These are phyloP conservation scores for Barnettozyma populi DNA, from an alignment of 805 yeast species.

Conservation along the genomic window DNA sequence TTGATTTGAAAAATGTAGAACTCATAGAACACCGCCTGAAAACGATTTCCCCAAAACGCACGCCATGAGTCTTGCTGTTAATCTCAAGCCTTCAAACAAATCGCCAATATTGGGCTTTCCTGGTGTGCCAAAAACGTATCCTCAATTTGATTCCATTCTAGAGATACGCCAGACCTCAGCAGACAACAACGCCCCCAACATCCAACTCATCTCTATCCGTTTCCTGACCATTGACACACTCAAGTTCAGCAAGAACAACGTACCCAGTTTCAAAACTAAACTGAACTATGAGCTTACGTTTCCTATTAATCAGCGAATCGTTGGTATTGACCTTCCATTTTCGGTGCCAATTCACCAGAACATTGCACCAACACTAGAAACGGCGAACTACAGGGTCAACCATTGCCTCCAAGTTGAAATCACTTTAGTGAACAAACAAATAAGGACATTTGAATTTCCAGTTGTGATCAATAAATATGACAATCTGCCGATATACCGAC, in stretches of 20 bases:
- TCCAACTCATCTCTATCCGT: slow-evolving; percentile 44
- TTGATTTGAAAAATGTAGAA: background rate
- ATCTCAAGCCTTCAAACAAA: slow-evolving; percentile 44
- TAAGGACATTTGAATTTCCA: slow-evolving; percentile 34
- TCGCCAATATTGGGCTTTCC: slow-evolving; percentile 63
- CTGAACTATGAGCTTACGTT: slow-evolving; percentile 29
- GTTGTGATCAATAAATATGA: slow-evolving; percentile 52
- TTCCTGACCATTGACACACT: slow-evolving; percentile 48
- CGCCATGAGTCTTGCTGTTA: slow-evolving; percentile 17
- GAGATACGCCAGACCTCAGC: slow-evolving; percentile 49
- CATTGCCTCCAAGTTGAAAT: slow-evolving; percentile 38
- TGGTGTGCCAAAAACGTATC: slow-evolving; percentile 57
- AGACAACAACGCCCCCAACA: slow-evolving; percentile 31
- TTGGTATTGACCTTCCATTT: slow-evolving; percentile 57
- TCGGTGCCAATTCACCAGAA: slow-evolving; percentile 51
- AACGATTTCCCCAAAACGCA: background rate
- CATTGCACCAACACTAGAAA: slow-evolving; percentile 47
- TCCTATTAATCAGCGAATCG: slow-evolving; percentile 36
- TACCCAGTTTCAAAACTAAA: slow-evolving; percentile 26
- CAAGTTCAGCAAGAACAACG: slow-evolving; percentile 33
- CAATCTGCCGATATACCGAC: slow-evolving; percentile 48
- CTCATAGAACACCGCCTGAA: too few species aligned
- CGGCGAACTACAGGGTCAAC: slow-evolving; percentile 37
- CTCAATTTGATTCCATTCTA: slow-evolving; percentile 53
- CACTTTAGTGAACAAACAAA: slow-evolving; percentile 11